Evolutionary conservation across 2,329 filamentous ascomycete species (phyloP), one percentile per base, ranked within the genome.

Genomic region (Madurella mycetomatis): DNA sequence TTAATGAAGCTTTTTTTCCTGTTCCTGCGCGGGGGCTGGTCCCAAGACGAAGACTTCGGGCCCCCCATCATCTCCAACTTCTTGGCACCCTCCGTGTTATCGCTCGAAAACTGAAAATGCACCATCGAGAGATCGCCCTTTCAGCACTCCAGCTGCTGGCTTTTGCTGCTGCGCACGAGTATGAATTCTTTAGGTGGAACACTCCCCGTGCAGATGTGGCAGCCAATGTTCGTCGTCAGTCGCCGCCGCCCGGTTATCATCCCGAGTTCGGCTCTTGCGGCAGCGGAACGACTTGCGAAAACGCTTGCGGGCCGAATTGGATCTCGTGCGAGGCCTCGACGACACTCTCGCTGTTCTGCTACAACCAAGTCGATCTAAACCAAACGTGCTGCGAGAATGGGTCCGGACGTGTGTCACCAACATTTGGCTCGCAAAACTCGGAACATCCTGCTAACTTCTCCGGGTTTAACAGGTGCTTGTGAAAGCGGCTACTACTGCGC

Each of bases 361-460:
- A 64, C 56, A 64, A 64, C 51, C 51, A 58, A 18, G 59, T 55
- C 17, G 58, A 62, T 9, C 37, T 64, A n/a, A 44, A 46, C 34
- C 62, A 64, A 49, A 58, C 59, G 1, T 64, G 62, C 42, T 64
- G 62, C 51, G 59, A 58, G 40, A 64, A 64, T 32, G 60, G 57
- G 2, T 64, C 62, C 18, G 62, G 62, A 13, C 59, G 62, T 61
- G 39, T 13, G 60, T 60, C 3, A 19, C 13, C 13, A 13, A 40
- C 18, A 18, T 42, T 4, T 31, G 9, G 18, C 13, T 12, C 9
- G 4, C 5, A 34, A 11, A 19, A 17, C 3, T 15, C 15, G 17
- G 2, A 9, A 19, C 2, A 13, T 17, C 15, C 25, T 41, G 41
- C 49, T 56, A 15, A 48, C 41, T 12, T 9, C 15, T 12, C 9